Conservation (phyloP, 495 filamentous ascomycete species). For the Rostrohypoxylon terebratum region DNA sequence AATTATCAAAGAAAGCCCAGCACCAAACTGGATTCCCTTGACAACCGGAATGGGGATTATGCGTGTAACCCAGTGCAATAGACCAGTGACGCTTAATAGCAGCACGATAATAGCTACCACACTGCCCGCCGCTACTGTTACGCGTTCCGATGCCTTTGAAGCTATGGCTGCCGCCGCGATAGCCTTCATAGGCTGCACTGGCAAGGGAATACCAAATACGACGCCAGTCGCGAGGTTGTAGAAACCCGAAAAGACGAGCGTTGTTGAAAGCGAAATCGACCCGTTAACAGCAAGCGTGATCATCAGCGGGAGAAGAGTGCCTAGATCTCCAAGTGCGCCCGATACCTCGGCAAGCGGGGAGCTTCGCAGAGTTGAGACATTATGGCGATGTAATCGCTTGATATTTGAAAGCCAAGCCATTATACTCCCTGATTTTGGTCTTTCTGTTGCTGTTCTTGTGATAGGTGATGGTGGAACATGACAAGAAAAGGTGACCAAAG, state of each 20-base stretch:
- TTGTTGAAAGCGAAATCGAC: conserved; percentile 83
- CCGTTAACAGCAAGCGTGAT: conserved; percentile 80
- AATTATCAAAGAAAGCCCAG: conserved; percentile 81
- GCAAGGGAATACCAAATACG: conserved; percentile 85
- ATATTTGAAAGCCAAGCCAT: conserved; percentile 47
- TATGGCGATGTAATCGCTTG: conserved; percentile 56
- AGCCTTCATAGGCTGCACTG: conserved; percentile 90
- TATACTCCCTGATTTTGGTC: neutral
- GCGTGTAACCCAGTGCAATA: conserved; percentile 74
- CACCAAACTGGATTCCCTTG: conserved; percentile 94
- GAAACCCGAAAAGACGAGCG: conserved; percentile 86
- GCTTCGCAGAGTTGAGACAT: conserved; percentile 58
- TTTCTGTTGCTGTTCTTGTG: neutral
- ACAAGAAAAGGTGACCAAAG: too few species aligned
- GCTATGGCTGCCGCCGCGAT: conserved; percentile 89
- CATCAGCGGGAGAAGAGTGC: conserved; percentile 89
- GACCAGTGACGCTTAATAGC: conserved; percentile 78
- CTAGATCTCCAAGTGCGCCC: conserved; percentile 89
- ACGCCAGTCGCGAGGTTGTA: conserved; percentile 87
- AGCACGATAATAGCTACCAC: conserved; percentile 78
- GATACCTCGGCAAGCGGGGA: conserved; percentile 83
- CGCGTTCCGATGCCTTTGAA: conserved; percentile 68
- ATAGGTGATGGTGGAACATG: neutral
- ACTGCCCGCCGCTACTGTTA: conserved; percentile 82
- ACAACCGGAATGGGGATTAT: conserved; percentile 85